Conservation (phyloP, 192 early-diverging fungal species). For the Entrophospora sp. region DNA sequence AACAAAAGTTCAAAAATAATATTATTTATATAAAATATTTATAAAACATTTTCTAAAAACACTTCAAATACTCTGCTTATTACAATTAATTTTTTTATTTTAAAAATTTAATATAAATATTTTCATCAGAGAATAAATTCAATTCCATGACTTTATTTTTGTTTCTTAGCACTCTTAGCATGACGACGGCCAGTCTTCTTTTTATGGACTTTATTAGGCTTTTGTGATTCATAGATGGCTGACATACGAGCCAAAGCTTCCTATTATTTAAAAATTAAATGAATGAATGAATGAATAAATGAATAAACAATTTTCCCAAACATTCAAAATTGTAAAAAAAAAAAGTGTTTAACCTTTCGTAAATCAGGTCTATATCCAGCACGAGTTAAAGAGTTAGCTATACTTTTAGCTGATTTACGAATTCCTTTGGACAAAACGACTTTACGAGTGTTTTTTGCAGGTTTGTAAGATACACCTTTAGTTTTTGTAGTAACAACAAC, state of each 20-base stretch:
- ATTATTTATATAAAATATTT: no score
- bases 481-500: slow-evolving; percentile 57
- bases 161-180: not conserved
- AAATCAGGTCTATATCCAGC: slow-evolving; percentile 64
- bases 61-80: no score
- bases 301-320: no score
- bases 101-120: no score
- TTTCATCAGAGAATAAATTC: not conserved
- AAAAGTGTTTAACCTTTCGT: slow-evolving; percentile 50
- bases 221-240: slow-evolving; percentile 56
- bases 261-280: slow-evolving; percentile 25
- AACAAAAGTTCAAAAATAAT: no score
- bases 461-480: slow-evolving; percentile 41
- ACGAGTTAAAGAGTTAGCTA: slow-evolving; percentile 54
- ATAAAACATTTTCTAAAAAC: no score
- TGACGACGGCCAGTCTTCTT: slow-evolving; percentile 38
- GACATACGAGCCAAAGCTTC: slow-evolving; percentile 66
- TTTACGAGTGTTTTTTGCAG: slow-evolving; percentile 40
- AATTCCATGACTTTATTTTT: not conserved
- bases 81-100: no score
- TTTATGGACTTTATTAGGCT: slow-evolving; percentile 47
- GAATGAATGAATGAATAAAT: not conserved
- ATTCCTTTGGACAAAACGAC: slow-evolving; percentile 50
- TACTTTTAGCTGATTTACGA: slow-evolving; percentile 54
- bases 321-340: no score